Conservation (phyloP, 2,329 filamentous ascomycete genomes). For the Neocatenulostroma microsporum region DNA sequence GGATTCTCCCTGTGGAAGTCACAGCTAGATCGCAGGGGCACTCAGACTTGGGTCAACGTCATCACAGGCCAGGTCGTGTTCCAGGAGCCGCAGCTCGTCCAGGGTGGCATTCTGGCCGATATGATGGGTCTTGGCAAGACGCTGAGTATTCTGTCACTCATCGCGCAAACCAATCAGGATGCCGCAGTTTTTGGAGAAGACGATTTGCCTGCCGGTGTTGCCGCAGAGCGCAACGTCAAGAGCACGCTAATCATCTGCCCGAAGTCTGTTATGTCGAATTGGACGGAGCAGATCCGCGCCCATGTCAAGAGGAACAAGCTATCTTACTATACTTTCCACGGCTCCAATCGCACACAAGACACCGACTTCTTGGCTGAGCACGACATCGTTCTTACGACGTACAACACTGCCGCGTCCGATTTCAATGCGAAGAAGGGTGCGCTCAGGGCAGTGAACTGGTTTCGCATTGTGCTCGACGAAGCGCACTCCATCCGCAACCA, state of each 20-base stretch:
- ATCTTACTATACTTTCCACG: constrained; percentile 79
- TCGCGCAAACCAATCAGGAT: constrained; percentile 57
- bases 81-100: constrained; percentile 29
- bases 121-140: constrained; percentile 48
- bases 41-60: constrained; percentile 66
- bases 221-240: constrained; percentile 59
- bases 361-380: constrained; percentile 59
- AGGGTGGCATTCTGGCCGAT: constrained; percentile 44
- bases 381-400: constrained; percentile 87
- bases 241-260: constrained; percentile 83
- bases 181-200: constrained; percentile 55
- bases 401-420: constrained; percentile 79
- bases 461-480: constrained; percentile 88
- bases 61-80: constrained; percentile 61
- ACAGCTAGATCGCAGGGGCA: constrained; percentile 48
- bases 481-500: constrained; percentile 91
- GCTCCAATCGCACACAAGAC: constrained; percentile 64
- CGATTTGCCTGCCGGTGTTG: constrained; percentile 32
- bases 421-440: constrained; percentile 47
- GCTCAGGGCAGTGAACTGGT: constrained; percentile 76
- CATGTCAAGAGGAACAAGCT: constrained; percentile 62
- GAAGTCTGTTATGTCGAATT: constrained; percentile 85
- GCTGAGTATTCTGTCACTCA: constrained; percentile 72
- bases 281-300: constrained; percentile 83
- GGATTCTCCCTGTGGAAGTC: constrained; percentile 72